Base-by-base conservation (phyloP, 192 early-diverging fungal genomes). In the Pilaira anomala region DNA sequence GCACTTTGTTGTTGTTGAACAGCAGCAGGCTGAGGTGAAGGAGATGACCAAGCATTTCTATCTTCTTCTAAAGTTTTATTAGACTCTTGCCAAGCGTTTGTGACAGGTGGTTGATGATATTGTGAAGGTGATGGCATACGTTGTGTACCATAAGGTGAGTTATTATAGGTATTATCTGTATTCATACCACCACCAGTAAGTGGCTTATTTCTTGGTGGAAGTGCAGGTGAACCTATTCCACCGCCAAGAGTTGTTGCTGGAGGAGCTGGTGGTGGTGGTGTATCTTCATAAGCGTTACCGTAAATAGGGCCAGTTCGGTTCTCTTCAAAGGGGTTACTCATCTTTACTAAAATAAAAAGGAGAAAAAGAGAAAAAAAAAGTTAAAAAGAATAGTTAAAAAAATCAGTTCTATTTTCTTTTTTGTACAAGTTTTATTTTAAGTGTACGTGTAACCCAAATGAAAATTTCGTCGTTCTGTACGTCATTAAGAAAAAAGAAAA, bases 91-190 rank as follows among this genome's bases (percentile, higher is more conserved):
- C 55, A 63, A 12, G 40, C 29, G 9, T 22, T 48, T 33, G 46
- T 54, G 25, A 40, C 9, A 48, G 48, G 14, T 39, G 54, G 52
- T 30, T 8, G 24, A 7, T 48, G 51, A 16, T 62, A 62, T 11
- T 62, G 14, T n/a, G 51, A 41, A 14, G 65, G 65, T 36, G 65
- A 62, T 6, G 65, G 65, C 61, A 67, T 67, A 48, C 60, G 63
- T 29, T 54, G 18, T 5, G 14, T 42, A 14, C n/a, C 36, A 58
- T 42, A 50, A 13, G 11, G 12, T 1, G 11, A 7, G 3, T 9
- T 1, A 48, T 48, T 7, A n/a, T n/a, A n/a, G n/a, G 7, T 36
- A 36, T 36, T 36, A 36, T 36, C 11, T 36, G 5, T 36, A 21
- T 18, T n/a, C n/a, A n/a, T n/a, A n/a, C n/a, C n/a, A n/a, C n/a